These are phyloP conservation scores for Ilyonectria sp. DNA, from an alignment of 2,329 filamentous ascomycete genomes.

Conservation along the genomic window DNA sequence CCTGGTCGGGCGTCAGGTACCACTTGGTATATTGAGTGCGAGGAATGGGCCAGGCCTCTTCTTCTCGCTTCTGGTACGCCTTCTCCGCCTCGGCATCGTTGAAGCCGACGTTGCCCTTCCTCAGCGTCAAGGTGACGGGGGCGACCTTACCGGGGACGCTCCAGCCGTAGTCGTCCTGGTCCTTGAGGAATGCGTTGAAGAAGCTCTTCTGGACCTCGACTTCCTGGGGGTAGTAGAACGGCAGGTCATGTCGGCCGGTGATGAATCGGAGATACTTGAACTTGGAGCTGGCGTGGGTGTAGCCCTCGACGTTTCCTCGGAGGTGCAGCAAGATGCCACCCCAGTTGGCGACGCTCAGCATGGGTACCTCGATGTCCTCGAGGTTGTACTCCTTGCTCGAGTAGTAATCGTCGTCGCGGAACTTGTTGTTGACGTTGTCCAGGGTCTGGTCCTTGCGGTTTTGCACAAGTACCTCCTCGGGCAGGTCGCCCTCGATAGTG, in stretches of 20 bases:
- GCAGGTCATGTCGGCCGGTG: slow-evolving; percentile 78
- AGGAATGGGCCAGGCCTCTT: slow-evolving; percentile 77
- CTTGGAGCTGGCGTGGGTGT: slow-evolving; percentile 73
- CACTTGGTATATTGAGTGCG: slow-evolving; percentile 75
- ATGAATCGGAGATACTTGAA: slow-evolving; percentile 80
- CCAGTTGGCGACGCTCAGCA: slow-evolving; percentile 80
- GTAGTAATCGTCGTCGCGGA: slow-evolving; percentile 76
- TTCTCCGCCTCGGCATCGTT: slow-evolving; percentile 75
- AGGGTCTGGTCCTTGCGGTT: slow-evolving; percentile 65
- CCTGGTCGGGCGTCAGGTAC: slow-evolving; percentile 66
- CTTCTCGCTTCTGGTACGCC: slow-evolving; percentile 67
- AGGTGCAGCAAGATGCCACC: slow-evolving; percentile 79
- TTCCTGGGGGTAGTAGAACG: slow-evolving; percentile 80
- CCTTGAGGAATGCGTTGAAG: slow-evolving; percentile 80
- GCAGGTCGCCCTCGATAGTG: slow-evolving; percentile 72
- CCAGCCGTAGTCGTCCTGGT: slow-evolving; percentile 74
- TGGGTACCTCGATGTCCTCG: slow-evolving; percentile 76
- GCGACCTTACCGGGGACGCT: slow-evolving; percentile 65
- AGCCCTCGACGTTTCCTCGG: slow-evolving; percentile 79
- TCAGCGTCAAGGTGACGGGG: slow-evolving; percentile 72
- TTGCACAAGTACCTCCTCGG: slow-evolving; percentile 64
- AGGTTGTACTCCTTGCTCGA: slow-evolving; percentile 76
- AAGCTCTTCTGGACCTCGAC: slow-evolving; percentile 78
- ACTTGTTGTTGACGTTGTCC: slow-evolving; percentile 66
- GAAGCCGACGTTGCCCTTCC: slow-evolving; percentile 78